Base-by-base conservation (phyloP, 106 monocot species). In the Allium fistulosum region DNA sequence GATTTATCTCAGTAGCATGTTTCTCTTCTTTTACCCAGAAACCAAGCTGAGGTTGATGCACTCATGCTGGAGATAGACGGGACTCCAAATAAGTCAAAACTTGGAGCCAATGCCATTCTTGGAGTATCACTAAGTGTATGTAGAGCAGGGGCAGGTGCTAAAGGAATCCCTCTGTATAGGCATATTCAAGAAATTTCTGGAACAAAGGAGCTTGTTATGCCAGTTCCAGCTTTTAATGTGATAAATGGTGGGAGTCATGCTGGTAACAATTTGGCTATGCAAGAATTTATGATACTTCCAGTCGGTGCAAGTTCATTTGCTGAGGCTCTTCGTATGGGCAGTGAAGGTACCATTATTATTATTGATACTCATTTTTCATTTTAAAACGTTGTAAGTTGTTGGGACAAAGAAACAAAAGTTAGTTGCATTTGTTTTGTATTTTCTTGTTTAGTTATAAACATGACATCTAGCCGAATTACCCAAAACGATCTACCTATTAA, bases 241-340 rank as follows among this genome's bases (percentile, higher is more conserved):
- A 96, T 96, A 72, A 96, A 96, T 74, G 95, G 95, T 18, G 95
- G 95, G 11, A 96, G 91, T 61, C 95, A 96, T 84, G 95, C 95
- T 51, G 95, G 95, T 59, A 96, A 96, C 60, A 96, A 85, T 84
- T 74, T 96, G 48, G 95, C 95, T 63, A 96, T 96, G 95, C 95
- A 96, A 71, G 95, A 96, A 71, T 96, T 96, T 64, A 96, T 96
- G 95, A 91, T 96, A 75, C 63, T 96, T 59, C 95, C 95, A 27
- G 91, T 96, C 22, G 95, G 91, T 73, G 95, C 95, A 62, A 7
- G 85, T 64, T 96, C 95, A 67, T 96, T 96, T 75, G 66, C 88
- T 22, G 95, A 96, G 59, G 95, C 95, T 66, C 69, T 96, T 51
- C 81, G 78, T 18, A 91, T 96, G 91, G 91, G 95, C 14, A 88